phyloP scores from a whole-genome alignment of 768 basidiomycete species.

The Termitomyces titanicus region DNA sequence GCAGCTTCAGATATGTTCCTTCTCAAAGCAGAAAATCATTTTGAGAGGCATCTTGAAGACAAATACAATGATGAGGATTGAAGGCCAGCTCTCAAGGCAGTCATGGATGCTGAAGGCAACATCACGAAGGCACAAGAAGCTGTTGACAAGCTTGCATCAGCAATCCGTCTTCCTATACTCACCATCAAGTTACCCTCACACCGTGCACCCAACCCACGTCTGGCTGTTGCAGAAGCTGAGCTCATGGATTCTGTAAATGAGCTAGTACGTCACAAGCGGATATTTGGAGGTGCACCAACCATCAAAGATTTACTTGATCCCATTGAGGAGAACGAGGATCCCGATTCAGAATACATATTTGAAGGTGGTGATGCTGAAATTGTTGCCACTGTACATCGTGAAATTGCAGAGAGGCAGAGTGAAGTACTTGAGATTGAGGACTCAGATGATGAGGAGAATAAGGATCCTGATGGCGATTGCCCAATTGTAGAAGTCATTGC shows the following conservation, averaged over 20 bases:
- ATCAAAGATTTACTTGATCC: no score
- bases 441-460: background rate
- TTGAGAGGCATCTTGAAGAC: constrained; percentile 9
- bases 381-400: no score
- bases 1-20: constrained; percentile 12
- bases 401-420: no score
- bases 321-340: no score
- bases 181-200: constrained; percentile 4
- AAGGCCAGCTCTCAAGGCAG: no score
- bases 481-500: background rate
- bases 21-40: constrained; percentile 9
- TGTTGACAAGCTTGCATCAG: constrained; percentile 4
- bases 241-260: no score
- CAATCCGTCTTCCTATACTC: background rate
- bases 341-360: no score
- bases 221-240: background rate
- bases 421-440: background rate
- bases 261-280: background rate
- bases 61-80: constrained; percentile 11
- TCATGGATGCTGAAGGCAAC: constrained; percentile 7
- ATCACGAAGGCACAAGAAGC: constrained; percentile 9
- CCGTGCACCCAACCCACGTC: background rate
- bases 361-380: no score
- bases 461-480: background rate
- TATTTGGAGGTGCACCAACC: background rate